Conservation (phyloP, 2,329 filamentous ascomycete genomes). For the Capronia americana region DNA sequence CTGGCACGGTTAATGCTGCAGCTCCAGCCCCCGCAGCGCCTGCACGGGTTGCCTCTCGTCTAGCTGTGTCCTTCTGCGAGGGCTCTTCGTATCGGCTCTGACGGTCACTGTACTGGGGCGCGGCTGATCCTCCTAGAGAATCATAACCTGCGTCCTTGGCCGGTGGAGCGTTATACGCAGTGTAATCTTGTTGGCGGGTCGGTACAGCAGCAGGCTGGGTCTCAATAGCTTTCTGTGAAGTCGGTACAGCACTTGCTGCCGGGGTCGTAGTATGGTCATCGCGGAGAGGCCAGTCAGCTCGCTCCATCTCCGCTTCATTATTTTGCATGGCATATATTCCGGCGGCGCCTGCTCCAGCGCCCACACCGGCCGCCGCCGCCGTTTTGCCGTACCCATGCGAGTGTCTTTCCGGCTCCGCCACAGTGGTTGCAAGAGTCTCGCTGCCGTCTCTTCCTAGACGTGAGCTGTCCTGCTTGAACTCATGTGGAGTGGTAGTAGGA, state of each 20-base stretch:
- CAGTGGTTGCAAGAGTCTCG: not conserved
- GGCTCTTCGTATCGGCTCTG: not conserved
- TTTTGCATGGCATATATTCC: conserved; percentile 16
- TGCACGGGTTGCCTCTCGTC: not conserved
- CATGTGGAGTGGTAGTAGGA: not conserved
- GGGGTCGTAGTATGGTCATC: not conserved
- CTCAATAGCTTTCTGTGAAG: not conserved
- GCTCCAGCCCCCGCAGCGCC: not conserved
- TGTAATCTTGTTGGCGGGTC: not conserved
- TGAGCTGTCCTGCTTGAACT: not conserved
- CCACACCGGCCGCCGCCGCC: conserved; percentile 23
- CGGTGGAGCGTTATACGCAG: conserved; percentile 5
- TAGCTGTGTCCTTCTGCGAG: conserved; percentile 8
- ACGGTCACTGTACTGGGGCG: conserved; percentile 2
- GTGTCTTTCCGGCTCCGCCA: conserved; percentile 1
- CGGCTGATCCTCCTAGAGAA: not conserved
- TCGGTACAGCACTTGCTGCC: conserved; percentile 4
- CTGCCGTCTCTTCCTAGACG: not conserved
- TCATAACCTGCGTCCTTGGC: not conserved
- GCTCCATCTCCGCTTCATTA: not conserved
- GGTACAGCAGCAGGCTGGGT: not conserved
- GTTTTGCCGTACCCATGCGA: conserved; percentile 11
- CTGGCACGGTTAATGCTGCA: not conserved
- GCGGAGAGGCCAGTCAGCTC: conserved; percentile 14
- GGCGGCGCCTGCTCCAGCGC: conserved; percentile 28